phyloP scores from a whole-genome alignment of 305 asterid genomes.

The Solanum hybrid region DNA sequence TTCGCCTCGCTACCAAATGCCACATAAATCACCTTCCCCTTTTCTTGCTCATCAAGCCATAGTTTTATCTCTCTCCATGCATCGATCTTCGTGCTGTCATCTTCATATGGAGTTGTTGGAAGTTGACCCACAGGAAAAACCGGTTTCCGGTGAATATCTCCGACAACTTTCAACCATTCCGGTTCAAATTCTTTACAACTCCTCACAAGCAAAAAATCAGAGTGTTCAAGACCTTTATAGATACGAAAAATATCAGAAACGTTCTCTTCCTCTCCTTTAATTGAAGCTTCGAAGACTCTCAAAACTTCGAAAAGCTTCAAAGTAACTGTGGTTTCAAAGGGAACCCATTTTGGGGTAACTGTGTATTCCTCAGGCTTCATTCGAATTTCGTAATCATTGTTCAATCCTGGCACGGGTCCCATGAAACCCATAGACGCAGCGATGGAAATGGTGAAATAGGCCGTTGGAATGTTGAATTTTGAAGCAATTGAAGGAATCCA shows the following conservation, averaged over 20 bases:
- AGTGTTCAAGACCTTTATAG: neutral
- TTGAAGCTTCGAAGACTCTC: neutral
- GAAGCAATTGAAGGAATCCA: neutral
- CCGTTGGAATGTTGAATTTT: too few relatives aligned
- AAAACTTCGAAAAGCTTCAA: conserved; percentile 14
- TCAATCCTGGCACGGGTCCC: too few relatives aligned
- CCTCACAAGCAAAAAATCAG: neutral
- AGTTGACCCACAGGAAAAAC: conserved; percentile 22
- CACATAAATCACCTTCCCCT: conserved; percentile 20
- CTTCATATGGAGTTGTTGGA: conserved; percentile 17
- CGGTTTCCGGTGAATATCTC: conserved; percentile 5
- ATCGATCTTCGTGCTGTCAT: neutral
- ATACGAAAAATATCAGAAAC: conserved; percentile 8
- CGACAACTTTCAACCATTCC: conserved; percentile 7
- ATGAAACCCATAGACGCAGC: too few relatives aligned
- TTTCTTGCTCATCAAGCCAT: conserved; percentile 15
- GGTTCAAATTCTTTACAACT: conserved; percentile 11
- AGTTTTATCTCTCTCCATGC: conserved; percentile 3
- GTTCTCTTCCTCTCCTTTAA: conserved; percentile 1
- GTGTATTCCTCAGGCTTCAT: conserved; percentile 27
- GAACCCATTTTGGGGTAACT: conserved; percentile 30
- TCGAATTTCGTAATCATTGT: neutral
- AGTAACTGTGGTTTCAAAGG: conserved; percentile 16
- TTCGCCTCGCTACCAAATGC: conserved; percentile 33
- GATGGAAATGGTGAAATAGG: too few relatives aligned